Conservation (phyloP, 2,329 filamentous ascomycete species). For the Penicillium sp. region DNA sequence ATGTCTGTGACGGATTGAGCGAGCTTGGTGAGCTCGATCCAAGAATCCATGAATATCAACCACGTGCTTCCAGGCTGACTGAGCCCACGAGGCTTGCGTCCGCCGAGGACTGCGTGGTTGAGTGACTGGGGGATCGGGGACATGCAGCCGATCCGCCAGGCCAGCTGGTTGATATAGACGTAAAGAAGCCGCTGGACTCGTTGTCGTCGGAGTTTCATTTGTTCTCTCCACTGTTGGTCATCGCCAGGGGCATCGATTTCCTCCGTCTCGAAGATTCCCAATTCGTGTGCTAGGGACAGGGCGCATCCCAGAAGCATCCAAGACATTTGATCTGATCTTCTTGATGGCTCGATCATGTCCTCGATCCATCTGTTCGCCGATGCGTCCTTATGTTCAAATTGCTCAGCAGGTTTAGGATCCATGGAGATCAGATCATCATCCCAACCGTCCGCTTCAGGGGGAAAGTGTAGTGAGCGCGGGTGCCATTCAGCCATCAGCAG, state of each 20-base stretch:
- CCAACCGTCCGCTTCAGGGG: slow-evolving; percentile 57
- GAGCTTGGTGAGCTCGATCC: slow-evolving; percentile 52
- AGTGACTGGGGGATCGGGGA: slow-evolving; percentile 53
- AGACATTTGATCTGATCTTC: slow-evolving; percentile 60
- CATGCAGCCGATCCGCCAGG: slow-evolving; percentile 54
- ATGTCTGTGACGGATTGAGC: slow-evolving; percentile 57
- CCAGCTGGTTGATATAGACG: slow-evolving; percentile 55
- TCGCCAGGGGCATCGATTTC: slow-evolving; percentile 28
- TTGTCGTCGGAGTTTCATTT: slow-evolving; percentile 36
- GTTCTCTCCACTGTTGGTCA: slow-evolving; percentile 33
- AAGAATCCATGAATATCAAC: slow-evolving; percentile 56
- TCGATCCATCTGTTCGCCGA: slow-evolving; percentile 52
- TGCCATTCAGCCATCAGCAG: slow-evolving; percentile 61
- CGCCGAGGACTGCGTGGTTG: slow-evolving; percentile 36
- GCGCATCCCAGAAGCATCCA: slow-evolving; percentile 62
- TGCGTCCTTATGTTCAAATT: slow-evolving; percentile 26
- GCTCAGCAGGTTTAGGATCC: slow-evolving; percentile 38
- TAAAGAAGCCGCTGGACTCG: slow-evolving; percentile 45
- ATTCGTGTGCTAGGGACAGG: slow-evolving; percentile 55
- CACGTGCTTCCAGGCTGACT: slow-evolving; percentile 50
- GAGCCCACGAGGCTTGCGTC: slow-evolving; percentile 36
- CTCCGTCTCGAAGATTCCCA: slow-evolving; percentile 53
- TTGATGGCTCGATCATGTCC: slow-evolving; percentile 58
- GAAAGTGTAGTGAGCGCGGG: slow-evolving; percentile 57
- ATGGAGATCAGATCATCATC: slow-evolving; percentile 55